phyloP scores from a whole-genome alignment of 106 monocot species.

The Apostasia ramifera region DNA sequence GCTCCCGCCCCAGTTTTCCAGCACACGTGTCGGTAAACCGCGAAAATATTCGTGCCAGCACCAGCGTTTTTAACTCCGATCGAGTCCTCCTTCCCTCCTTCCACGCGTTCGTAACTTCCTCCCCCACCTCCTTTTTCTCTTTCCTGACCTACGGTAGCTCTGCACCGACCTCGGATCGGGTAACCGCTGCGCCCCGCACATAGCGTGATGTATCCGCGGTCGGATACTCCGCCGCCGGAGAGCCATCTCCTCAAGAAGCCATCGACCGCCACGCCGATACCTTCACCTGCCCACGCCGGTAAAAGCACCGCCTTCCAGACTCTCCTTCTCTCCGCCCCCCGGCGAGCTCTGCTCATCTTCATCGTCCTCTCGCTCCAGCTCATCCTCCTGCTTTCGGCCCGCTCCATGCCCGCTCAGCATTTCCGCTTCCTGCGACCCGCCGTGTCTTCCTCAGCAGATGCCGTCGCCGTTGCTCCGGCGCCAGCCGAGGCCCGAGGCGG shows the following conservation, averaged over 20 bases:
- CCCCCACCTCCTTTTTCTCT: background rate
- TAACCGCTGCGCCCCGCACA: background rate
- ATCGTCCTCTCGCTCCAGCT: constrained; percentile 29
- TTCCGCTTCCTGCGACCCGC: constrained; percentile 18
- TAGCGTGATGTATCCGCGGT: constrained; percentile 2
- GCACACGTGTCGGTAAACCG: no score
- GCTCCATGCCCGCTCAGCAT: constrained; percentile 9
- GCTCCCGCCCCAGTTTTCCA: no score
- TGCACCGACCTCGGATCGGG: background rate
- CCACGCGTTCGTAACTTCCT: background rate
- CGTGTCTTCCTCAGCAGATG: constrained; percentile 2
- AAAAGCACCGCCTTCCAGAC: constrained; percentile 11
- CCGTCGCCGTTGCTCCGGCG: background rate
- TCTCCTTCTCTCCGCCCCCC: background rate
- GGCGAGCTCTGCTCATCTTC: constrained; percentile 15
- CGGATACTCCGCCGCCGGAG: constrained; percentile 15
- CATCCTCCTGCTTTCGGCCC: constrained; percentile 18
- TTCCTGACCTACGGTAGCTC: no score
- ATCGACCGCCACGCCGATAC: background rate
- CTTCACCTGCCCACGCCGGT: background rate
- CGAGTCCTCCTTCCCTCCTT: background rate
- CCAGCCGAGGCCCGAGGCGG: background rate
- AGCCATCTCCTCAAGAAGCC: constrained; percentile 19
- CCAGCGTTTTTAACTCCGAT: no score
- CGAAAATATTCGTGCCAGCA: no score